phyloP scores from a whole-genome alignment of 2,329 filamentous ascomycete species.

The Calonectria montana region DNA sequence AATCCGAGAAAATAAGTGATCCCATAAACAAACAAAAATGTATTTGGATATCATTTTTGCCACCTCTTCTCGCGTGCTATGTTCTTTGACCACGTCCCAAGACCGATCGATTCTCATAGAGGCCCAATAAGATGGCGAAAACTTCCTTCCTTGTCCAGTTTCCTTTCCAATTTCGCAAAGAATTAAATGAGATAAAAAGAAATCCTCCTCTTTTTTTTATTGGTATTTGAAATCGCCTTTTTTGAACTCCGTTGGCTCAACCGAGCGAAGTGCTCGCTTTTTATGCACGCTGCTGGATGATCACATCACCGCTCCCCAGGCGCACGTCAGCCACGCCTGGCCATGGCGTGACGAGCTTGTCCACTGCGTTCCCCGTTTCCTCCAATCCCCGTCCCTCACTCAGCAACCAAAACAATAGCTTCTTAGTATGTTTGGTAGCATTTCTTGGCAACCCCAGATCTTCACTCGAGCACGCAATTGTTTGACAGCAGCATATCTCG shows the following conservation, averaged over 20 bases:
- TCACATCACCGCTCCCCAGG: neutral
- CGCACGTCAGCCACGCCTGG: constrained; percentile 21
- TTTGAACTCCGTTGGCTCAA: neutral
- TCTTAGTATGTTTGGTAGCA: neutral
- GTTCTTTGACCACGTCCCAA: no score
- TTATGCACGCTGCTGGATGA: neutral
- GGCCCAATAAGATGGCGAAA: no score
- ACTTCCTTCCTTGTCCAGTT: neutral
- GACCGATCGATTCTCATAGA: no score
- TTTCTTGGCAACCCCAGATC: neutral
- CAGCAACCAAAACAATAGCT: neutral
- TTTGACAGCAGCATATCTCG: neutral
- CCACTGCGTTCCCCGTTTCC: neutral
- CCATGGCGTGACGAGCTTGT: constrained; percentile 5
- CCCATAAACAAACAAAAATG: neutral
- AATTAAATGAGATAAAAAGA: neutral
- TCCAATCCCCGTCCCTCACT: neutral
- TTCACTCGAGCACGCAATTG: neutral
- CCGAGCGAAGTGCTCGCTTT: neutral
- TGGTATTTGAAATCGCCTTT: neutral
- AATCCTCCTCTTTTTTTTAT: neutral
- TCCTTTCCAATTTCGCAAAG: neutral
- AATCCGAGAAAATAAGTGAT: neutral
- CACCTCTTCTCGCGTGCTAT: no score
- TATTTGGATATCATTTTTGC: no score